phyloP scores from a whole-genome alignment of 352 stramenopile species.

The Phytophthora sojae region DNA sequence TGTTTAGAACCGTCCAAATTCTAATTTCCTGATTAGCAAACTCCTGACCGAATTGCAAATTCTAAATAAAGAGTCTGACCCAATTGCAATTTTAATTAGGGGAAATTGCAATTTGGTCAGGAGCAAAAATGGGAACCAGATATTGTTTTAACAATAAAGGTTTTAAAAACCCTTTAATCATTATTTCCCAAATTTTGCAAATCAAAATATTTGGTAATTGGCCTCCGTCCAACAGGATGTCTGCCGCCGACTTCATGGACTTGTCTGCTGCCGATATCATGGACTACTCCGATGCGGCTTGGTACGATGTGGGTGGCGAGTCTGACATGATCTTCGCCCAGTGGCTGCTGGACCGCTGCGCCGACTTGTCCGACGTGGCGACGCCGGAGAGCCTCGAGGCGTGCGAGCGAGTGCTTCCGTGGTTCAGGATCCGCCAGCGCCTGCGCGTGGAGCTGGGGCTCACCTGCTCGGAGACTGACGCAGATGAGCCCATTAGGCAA shows the following conservation, averaged over 20 bases:
- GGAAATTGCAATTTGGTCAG: no score
- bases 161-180: no score
- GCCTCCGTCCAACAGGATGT: neutral
- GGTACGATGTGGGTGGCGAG: no score
- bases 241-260: neutral
- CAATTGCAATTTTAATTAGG: no score
- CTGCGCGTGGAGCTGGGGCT: slow-evolving; percentile 43
- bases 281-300: neutral
- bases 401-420: slow-evolving; percentile 23
- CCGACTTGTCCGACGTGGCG: slow-evolving; percentile 33
- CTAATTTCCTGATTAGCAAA: no score
- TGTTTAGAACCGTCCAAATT: no score
- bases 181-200: no score
- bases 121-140: no score
- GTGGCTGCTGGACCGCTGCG: slow-evolving; percentile 57
- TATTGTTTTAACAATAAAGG: no score
- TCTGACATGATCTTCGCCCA: slow-evolving; percentile 33
- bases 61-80: no score
- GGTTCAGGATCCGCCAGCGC: slow-evolving; percentile 46
- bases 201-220: no score
- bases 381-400: slow-evolving; percentile 22
- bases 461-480: slow-evolving; percentile 1
- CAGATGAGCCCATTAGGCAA: neutral
- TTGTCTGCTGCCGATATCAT: neutral
- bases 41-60: neutral